Evolutionary conservation across 805 yeast genomes (phyloP), one percentile per base, ranked within the genome.

Genomic region (Crinitomyces ghanaensis): DNA sequence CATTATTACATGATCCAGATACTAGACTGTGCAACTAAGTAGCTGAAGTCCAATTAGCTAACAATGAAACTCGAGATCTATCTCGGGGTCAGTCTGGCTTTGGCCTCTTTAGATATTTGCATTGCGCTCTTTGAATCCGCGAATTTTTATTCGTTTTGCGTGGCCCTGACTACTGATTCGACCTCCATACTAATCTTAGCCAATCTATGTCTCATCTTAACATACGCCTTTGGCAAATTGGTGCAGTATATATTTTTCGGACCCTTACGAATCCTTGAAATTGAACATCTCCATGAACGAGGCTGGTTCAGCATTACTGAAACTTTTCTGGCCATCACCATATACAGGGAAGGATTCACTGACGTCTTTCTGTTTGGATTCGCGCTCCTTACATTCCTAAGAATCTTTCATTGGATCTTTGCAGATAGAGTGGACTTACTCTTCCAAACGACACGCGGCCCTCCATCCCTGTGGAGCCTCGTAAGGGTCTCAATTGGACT

Each of bases 321-420:
- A 35, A 49, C 59, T 2, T 66, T 78, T 35, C 51, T 83, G 32
- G 66, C 74, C 9, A 53, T 72, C 12, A 66, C 75, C 1, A 63
- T 70, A 53, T 72, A 72, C 50, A 56, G 65, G 21, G 67, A 63
- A 33, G 70, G 65, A 28, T 59, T 65, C 38, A 62, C 61, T 31
- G 44, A 72, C 14, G 50, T 69, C 25, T 56, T 72, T n/a, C 66
- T 63, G 40, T 44, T 54, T 6, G 54, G 63, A 37, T 58, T 65
- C 2, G 39, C 57, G 4, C 46, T 61, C 9, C 46, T 74, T 41
- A 48, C 74, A 48, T 63, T 66, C 52, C 54, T 72, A 49, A 78
- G 77, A 48, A 74, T 78, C 2, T 74, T 79, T 59, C 94, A 85
- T 50, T 77, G 93, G 74, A 66, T 91, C 1, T 54, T 78, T 28